A percentile compares a stretch with the other conserved stretches of the same genome.
phyloP scores from a whole-genome alignment of 2,329 filamentous ascomycete genomes.

The Rasamsonia emersonii region DNA sequence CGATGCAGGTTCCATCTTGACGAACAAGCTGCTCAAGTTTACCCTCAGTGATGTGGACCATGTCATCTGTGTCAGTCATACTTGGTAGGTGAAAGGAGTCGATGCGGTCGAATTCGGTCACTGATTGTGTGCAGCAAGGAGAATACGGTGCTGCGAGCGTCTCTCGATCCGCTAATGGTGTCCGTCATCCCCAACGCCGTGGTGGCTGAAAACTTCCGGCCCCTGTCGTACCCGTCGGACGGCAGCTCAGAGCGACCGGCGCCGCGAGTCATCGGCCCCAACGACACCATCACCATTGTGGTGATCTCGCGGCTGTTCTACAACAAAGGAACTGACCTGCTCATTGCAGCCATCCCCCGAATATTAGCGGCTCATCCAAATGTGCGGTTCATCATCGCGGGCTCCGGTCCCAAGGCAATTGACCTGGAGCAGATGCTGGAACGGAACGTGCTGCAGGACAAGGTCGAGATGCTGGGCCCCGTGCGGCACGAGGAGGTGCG shows the following conservation, averaged over 20 bases:
- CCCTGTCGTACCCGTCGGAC: slow-evolving; percentile 47
- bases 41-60: slow-evolving; percentile 94
- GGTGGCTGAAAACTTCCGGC: slow-evolving; percentile 90
- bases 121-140: slow-evolving; percentile 61
- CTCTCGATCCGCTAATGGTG: slow-evolving; percentile 91
- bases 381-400: slow-evolving; percentile 93
- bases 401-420: slow-evolving; percentile 91
- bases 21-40: slow-evolving; percentile 96
- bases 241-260: slow-evolving; percentile 40
- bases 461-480: slow-evolving; percentile 83
- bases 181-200: slow-evolving; percentile 97
- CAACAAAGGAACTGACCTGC: slow-evolving; percentile 93
- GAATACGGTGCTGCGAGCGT: slow-evolving; percentile 90
- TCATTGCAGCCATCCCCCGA: slow-evolving; percentile 91
- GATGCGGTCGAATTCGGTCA: background rate
- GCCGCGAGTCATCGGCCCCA: slow-evolving; percentile 63
- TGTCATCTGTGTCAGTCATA: slow-evolving; percentile 97
- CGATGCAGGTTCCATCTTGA: slow-evolving; percentile 88
- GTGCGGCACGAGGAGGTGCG: slow-evolving; percentile 93
- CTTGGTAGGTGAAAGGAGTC: slow-evolving; percentile 54
- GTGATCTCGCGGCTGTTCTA: slow-evolving; percentile 97
- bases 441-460: slow-evolving; percentile 84
- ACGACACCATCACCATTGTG: slow-evolving; percentile 89
- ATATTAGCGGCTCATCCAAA: slow-evolving; percentile 85
- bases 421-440: slow-evolving; percentile 98